Conservation (phyloP, 495 filamentous ascomycete genomes). For the Talaromyces thailandensis region DNA sequence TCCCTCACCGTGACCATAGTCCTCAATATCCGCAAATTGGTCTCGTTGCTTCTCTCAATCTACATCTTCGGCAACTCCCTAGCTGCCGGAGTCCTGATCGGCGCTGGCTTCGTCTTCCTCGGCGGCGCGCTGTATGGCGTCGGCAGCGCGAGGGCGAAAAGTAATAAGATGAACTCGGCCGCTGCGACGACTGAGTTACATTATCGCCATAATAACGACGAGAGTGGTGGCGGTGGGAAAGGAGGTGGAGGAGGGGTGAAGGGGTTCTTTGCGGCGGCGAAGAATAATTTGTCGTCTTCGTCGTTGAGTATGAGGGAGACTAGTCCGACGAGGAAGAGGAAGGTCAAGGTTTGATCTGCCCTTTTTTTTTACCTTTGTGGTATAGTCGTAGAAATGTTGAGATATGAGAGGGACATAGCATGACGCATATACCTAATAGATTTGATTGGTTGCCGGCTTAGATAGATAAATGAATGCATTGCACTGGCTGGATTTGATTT, state of each 20-base stretch:
- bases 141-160: slow-evolving; percentile 46
- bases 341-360: background rate
- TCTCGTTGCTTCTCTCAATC: slow-evolving; percentile 82
- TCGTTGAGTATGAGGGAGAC: slow-evolving; percentile 5
- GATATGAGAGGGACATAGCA: background rate
- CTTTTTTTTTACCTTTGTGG: background rate
- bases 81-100: slow-evolving; percentile 62
- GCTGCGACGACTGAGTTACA: background rate
- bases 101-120: slow-evolving; percentile 76
- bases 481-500: background rate
- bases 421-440: background rate
- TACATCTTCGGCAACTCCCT: slow-evolving; percentile 86
- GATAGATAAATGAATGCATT: background rate
- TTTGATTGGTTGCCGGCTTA: background rate
- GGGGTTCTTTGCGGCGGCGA: background rate
- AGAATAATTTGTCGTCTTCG: slow-evolving; percentile 1
- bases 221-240: background rate
- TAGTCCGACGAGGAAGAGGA: slow-evolving; percentile 4
- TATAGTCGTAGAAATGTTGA: background rate
- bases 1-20: slow-evolving; percentile 94
- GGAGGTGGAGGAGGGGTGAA: background rate
- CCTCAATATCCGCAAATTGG: slow-evolving; percentile 90
- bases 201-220: background rate
- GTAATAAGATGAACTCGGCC: slow-evolving; percentile 2
- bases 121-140: slow-evolving; percentile 84